Evolutionary conservation across 768 basidiomycete species (phyloP).

Genomic region (Tremella yokohamensis): DNA sequence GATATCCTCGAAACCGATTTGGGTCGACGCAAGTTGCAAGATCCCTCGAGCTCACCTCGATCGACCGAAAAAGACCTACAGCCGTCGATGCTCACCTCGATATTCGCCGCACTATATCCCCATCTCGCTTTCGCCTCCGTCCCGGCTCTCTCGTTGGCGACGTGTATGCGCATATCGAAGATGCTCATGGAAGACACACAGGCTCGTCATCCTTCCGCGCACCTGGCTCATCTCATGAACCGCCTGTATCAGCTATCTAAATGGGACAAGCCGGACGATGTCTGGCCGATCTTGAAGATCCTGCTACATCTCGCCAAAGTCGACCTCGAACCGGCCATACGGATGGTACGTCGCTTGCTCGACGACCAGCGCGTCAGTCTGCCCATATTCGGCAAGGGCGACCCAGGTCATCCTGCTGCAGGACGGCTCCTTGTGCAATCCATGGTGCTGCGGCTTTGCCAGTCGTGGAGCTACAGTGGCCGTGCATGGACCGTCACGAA

Average conservation of each 20-base stretch:
- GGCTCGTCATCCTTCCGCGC: background rate
- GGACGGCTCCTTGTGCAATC: background rate
- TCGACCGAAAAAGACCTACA: background rate
- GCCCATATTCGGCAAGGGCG: background rate
- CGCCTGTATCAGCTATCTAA: background rate
- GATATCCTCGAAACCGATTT: conserved; percentile 18
- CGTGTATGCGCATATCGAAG: background rate
- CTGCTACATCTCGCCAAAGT: background rate
- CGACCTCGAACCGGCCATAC: conserved; percentile 4
- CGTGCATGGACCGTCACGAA: background rate
- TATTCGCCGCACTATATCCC: conserved; percentile 13
- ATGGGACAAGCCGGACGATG: background rate
- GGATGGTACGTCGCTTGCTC: conserved; percentile 2
- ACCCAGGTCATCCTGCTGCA: conserved; percentile 2
- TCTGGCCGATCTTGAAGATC: background rate
- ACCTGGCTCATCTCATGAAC: background rate
- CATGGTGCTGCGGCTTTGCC: background rate
- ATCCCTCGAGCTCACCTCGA: background rate
- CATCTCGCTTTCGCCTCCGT: conserved; percentile 4
- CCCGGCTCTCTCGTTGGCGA: background rate
- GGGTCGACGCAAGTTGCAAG: background rate
- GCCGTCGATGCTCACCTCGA: conserved; percentile 7
- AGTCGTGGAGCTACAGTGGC: background rate
- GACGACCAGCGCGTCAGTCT: background rate
- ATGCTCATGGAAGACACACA: background rate